Percentiles rank a stretch among this genome's conserved stretches.
Conservation (phyloP, 2,329 filamentous ascomycete species). For the Epichloe hybrida region DNA sequence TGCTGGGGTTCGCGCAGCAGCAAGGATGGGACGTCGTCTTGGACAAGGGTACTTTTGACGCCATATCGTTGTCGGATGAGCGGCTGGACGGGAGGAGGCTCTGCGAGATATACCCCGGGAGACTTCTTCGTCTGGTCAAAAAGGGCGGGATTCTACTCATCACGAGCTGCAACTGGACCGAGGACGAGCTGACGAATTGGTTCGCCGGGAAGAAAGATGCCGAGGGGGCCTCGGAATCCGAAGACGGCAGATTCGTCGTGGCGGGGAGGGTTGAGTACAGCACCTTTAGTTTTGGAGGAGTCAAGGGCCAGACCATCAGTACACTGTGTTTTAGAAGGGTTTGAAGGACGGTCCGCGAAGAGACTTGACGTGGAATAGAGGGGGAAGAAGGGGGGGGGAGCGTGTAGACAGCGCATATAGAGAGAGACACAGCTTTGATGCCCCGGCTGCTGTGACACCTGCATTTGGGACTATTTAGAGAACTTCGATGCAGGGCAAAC, state of each 20-base stretch:
- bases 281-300: conserved; percentile 78
- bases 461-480: neutral
- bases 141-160: conserved; percentile 63
- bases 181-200: conserved; percentile 70
- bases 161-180: conserved; percentile 98
- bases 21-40: conserved; percentile 75
- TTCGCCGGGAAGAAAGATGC: conserved; percentile 35
- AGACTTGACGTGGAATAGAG: neutral
- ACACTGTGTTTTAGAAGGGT: conserved; percentile 62
- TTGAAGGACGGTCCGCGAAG: conserved; percentile 1
- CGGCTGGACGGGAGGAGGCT: conserved; percentile 42
- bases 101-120: conserved; percentile 61
- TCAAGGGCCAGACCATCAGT: conserved; percentile 77
- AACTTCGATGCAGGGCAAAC: neutral
- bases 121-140: conserved; percentile 55
- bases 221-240: neutral
- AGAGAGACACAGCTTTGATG: neutral
- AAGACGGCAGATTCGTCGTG: conserved; percentile 36
- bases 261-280: conserved; percentile 65
- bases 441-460: neutral
- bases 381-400: neutral
- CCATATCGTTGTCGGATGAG: conserved; percentile 62
- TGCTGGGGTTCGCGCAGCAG: conserved; percentile 14
- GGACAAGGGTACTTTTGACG: conserved; percentile 98
- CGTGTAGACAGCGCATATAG: neutral